Base-by-base conservation (phyloP, 305 asterid genomes). In the Plantago lanceolata region DNA sequence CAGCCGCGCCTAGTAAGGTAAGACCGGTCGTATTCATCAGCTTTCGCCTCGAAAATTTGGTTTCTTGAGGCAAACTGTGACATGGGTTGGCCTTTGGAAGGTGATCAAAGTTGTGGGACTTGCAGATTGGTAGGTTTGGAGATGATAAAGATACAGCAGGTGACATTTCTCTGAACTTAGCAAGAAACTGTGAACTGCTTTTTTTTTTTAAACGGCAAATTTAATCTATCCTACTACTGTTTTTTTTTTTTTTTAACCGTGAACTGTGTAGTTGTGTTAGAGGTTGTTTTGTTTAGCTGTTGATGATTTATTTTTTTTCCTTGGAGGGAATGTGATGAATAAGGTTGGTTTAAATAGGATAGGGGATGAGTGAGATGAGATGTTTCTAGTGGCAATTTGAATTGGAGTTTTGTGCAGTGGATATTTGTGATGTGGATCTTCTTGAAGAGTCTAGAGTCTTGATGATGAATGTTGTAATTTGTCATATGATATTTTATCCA, bases 381-480 rank as follows among this genome's bases (percentile, higher is more conserved):
- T 64, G 85, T 47, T 76, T 84, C 83, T 75, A 75, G 85, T 69
- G 75, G 68, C n/a, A 8, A 59, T n/a, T 3, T 18, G 18, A 8
- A 55, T 71, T 66, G 19, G 19, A 48, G 16, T 48, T 16, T 45
- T 45, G 5, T 48, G 24, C 14, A 17, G 55, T 50, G 55, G 5
- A 6, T n/a, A 19, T 50, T 50, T 50, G 55, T 17, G 14, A 50
- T 50, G 1, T 50, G 18, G 20, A 14, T 17, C 40, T 59, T 78
- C 88, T 8, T 55, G 86, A 85, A 80, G 78, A 52, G 51, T 82
- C 89, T 61, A 71, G 88, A 71, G 28, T 24, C n/a, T 11, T 40
- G 47, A 12, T 40, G 47, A 40, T 40, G 47, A 40, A 35, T 40
- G 47, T 40, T 40, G 47, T 40, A 15, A 40, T 3, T 24, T 24